Base-by-base conservation (phyloP, 2,329 filamentous ascomycete species). In the Endoconidiophora polonica region DNA sequence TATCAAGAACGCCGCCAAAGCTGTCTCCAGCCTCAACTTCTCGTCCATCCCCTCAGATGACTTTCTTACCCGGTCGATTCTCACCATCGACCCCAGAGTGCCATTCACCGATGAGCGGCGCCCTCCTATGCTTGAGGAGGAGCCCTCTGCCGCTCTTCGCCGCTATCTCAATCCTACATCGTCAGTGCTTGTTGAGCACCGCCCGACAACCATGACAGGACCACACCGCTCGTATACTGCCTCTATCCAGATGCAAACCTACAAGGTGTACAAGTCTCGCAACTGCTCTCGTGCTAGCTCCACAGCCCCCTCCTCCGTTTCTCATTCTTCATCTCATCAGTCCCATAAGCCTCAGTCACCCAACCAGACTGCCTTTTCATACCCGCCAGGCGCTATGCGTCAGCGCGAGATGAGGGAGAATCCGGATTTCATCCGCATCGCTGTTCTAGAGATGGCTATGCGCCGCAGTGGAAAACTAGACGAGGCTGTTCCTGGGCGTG, bases 361-460 rank as follows among this genome's bases (percentile, higher is more conserved):
- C 24, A 54, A 54, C 49, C 58, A 61, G 51, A 56, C 60, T 3
- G 57, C 62, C 3, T 58, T 62, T 29, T 58, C 64, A 37, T 65
- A 59, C 48, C 66, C 68, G 47, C 64, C 73, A 38, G 67, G 69
- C 44, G 62, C 68, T 56, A 66, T 69, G 57, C 73, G 78, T 20
- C 79, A 81, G 61, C 72, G 79, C 44, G 79, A 83, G 60, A 74
- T 81, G 68, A 74, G 79, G 26, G 79, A 83, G 61, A 83, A 83
- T 56, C 72, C 77, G 39, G 77, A 83, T 58, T 83, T 83, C 58
- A 81, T 83, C 58, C 74, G 79, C 56, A 74, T 83, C 49, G 79
- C 79, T 36, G 79, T 83, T 46, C 76, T 83, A 71, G 79, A 83
- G 59, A 81, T 83, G 73, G 73, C 78, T 10, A 83, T 83, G 79